Percentiles rank a stretch among this genome's conserved stretches.
phyloP scores from a whole-genome alignment of 371 early-diverging fungal genomes.

The Rhizopus arrhizus region DNA sequence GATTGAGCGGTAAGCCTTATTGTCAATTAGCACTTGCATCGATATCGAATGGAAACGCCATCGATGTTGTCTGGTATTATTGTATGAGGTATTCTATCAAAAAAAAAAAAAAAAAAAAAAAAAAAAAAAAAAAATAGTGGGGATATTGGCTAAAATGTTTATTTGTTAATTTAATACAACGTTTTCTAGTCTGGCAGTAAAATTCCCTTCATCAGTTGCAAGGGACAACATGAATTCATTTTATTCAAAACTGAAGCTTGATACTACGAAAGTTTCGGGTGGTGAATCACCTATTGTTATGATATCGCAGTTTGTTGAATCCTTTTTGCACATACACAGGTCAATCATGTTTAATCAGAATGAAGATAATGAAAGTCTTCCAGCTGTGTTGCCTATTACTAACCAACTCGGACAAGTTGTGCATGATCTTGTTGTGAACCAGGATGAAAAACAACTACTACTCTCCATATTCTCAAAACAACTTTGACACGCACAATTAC shows the following conservation, averaged over 20 bases:
- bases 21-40: conserved; percentile 51
- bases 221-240: conserved; percentile 50
- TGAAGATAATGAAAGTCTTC: conserved; percentile 17
- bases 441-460: conserved; percentile 7
- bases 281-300: not conserved
- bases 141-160: not conserved
- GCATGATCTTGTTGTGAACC: not conserved
- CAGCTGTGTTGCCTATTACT: conserved; percentile 11
- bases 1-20: conserved; percentile 55
- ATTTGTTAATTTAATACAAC: not conserved
- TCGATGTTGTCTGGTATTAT: conserved; percentile 58
- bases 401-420: conserved; percentile 12
- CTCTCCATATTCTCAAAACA: conserved; percentile 38
- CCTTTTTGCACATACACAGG: conserved; percentile 45
- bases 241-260: conserved; percentile 44
- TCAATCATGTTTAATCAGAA: conserved; percentile 39
- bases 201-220: conserved; percentile 44
- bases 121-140: not conserved
- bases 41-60: conserved; percentile 45
- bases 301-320: conserved; percentile 41
- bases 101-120: no score
- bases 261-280: conserved; percentile 4
- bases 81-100: conserved; percentile 45
- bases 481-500: conserved; percentile 39
- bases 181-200: conserved; percentile 41